A percentile compares a stretch with the other conserved stretches of the same genome.
Conservation (phyloP, 805 yeast genomes). For the Candida hispaniensis region DNA sequence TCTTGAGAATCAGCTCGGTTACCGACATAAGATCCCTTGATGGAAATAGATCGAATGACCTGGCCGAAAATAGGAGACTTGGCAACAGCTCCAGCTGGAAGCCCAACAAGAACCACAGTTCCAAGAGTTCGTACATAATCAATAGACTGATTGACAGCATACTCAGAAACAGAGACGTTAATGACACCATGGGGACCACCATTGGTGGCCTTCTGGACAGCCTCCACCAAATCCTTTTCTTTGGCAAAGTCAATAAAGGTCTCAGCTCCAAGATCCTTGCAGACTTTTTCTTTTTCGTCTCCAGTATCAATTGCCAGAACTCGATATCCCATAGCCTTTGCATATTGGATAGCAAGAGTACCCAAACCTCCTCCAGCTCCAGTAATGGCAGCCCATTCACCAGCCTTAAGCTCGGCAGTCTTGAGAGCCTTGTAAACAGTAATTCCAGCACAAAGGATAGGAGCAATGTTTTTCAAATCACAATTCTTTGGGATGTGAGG, state of each 20-base stretch:
- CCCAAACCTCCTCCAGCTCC: constrained; percentile 82
- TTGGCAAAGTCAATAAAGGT: constrained; percentile 48
- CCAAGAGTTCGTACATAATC: constrained; percentile 56
- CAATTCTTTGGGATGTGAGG: constrained; percentile 65
- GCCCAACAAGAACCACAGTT: constrained; percentile 60
- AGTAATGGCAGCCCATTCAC: constrained; percentile 66
- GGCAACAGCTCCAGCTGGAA: constrained; percentile 71
- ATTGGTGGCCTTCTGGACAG: constrained; percentile 44
- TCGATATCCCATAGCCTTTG: constrained; percentile 65
- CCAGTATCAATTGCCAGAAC: constrained; percentile 67
- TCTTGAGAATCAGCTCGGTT: constrained; percentile 80
- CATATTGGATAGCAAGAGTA: constrained; percentile 62
- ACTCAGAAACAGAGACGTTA: constrained; percentile 64
- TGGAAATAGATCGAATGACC: constrained; percentile 60
- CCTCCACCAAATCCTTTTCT: constrained; percentile 45
- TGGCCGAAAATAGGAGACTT: constrained; percentile 59
- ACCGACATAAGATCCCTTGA: constrained; percentile 80
- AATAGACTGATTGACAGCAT: constrained; percentile 52
- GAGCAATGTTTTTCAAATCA: constrained; percentile 67
- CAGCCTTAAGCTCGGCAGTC: constrained; percentile 58
- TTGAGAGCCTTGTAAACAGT: constrained; percentile 85
- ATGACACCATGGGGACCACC: constrained; percentile 74
- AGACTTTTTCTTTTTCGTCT: constrained; percentile 46
- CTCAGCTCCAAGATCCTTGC: constrained; percentile 55
- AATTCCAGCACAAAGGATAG: constrained; percentile 84